A percentile compares a stretch with the other conserved stretches of the same genome.
phyloP scores from a whole-genome alignment of 1,139 yeast species.

The Suhomyces choctaworum region DNA sequence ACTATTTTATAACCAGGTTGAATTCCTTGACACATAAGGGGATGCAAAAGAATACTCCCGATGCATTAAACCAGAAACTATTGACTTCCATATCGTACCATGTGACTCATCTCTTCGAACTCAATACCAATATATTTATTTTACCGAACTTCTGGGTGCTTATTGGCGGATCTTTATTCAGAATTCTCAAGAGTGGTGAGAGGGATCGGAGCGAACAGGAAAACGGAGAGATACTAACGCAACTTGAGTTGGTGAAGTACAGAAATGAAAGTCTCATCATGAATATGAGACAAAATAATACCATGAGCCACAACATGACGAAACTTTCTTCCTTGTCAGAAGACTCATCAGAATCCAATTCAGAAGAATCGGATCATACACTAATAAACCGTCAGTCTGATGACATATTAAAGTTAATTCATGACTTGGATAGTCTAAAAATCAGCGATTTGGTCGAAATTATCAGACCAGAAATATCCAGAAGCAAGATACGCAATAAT shows the following conservation, averaged over 20 bases:
- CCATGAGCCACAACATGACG: neutral
- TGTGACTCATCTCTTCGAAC: constrained; percentile 53
- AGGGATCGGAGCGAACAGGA: constrained; percentile 15
- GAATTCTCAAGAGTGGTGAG: constrained; percentile 38
- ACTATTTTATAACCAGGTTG: constrained; percentile 36
- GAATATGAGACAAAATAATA: constrained; percentile 30
- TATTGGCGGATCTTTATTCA: constrained; percentile 45
- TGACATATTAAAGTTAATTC: constrained; percentile 35
- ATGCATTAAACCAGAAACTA: constrained; percentile 23
- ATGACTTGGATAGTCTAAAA: constrained; percentile 35
- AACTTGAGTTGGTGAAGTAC: constrained; percentile 60
- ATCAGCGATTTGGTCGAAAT: constrained; percentile 33
- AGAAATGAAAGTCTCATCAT: constrained; percentile 73
- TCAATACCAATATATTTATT: constrained; percentile 70
- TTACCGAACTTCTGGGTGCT: constrained; percentile 73
- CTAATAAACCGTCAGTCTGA: constrained; percentile 31
- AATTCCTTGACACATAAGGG: constrained; percentile 1
- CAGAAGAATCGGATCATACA: constrained; percentile 14
- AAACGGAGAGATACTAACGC: constrained; percentile 44
- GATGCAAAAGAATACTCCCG: constrained; percentile 7
- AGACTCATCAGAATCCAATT: neutral
- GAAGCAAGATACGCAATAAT: neutral
- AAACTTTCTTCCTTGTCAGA: constrained; percentile 2
- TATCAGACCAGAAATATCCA: constrained; percentile 25
- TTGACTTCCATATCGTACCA: constrained; percentile 30